These are phyloP conservation scores for Drechslerella coelobrocha DNA, from an alignment of 2,329 filamentous ascomycete genomes.

Conservation along the genomic window DNA sequence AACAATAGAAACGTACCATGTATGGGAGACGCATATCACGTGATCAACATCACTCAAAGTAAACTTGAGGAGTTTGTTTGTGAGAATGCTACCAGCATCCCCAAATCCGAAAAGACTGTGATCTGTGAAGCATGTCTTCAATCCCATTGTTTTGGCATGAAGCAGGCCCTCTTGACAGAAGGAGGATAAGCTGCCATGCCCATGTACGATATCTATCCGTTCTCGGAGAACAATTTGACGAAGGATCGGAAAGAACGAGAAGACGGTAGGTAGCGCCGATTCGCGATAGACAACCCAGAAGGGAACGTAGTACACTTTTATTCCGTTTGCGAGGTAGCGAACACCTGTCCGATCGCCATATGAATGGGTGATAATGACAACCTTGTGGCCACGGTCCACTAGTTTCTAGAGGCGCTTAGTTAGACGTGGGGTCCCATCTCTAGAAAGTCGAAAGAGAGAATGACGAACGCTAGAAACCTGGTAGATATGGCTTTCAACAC, in stretches of 20 bases:
- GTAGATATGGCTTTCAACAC: slow-evolving; percentile 98
- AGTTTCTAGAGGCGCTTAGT: slow-evolving; percentile 70
- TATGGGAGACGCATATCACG: slow-evolving; percentile 97
- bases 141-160: slow-evolving; percentile 92
- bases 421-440: background rate
- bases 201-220: slow-evolving; percentile 94
- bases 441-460: background rate
- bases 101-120: slow-evolving; percentile 97
- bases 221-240: slow-evolving; percentile 94
- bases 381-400: slow-evolving; percentile 95
- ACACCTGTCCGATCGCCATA: slow-evolving; percentile 90
- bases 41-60: slow-evolving; percentile 95
- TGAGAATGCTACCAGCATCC: slow-evolving; percentile 91
- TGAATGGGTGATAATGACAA: slow-evolving; percentile 95
- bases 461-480: slow-evolving; percentile 77
- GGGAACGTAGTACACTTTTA: slow-evolving; percentile 97
- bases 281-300: slow-evolving; percentile 96
- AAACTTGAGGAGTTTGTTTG: slow-evolving; percentile 97
- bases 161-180: slow-evolving; percentile 94
- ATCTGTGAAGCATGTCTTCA: slow-evolving; percentile 95
- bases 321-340: slow-evolving; percentile 92
- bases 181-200: slow-evolving; percentile 91
- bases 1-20: slow-evolving; percentile 70
- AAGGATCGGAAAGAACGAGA: slow-evolving; percentile 98
- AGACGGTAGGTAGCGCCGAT: slow-evolving; percentile 92